Evolutionary conservation across 345 rosid genomes (phyloP).

Genomic region (Brassica cretica): DNA sequence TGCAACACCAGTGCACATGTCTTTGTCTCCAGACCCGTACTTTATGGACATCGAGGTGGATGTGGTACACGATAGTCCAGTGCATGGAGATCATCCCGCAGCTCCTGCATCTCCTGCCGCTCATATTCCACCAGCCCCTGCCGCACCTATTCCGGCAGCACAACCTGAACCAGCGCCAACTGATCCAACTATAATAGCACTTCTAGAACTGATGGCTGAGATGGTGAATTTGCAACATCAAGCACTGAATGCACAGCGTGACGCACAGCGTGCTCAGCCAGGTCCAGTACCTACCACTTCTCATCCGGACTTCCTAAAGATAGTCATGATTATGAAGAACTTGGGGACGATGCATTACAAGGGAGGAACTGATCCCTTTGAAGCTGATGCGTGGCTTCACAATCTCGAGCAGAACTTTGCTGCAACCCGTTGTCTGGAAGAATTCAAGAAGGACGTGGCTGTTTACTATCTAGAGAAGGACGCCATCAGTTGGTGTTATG

Average conservation of each 20-base stretch:
- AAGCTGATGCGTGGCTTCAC: neutral
- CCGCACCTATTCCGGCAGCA: neutral
- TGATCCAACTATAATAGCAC: neutral
- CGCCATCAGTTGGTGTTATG: neutral
- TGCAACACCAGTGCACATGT: neutral
- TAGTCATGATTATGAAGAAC: neutral
- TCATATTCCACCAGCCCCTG: neutral
- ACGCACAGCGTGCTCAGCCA: neutral
- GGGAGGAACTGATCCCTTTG: neutral
- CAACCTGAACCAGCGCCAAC: neutral
- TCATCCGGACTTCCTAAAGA: neutral
- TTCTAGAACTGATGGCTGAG: neutral
- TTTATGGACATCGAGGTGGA: neutral
- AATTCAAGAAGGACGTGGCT: neutral
- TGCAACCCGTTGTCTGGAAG: neutral
- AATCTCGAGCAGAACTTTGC: neutral
- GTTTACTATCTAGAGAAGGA: neutral
- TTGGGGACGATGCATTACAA: neutral
- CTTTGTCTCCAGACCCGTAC: neutral
- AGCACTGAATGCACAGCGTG: neutral
- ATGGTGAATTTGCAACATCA: neutral
- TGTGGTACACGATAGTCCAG: neutral
- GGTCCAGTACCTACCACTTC: neutral
- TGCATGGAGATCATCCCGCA: neutral
- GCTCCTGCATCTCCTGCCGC: neutral